Evolutionary conservation across 2,329 filamentous ascomycete genomes (phyloP), one percentile per base, ranked within the genome.

Genomic region (Scleromitrula shiraiana): DNA sequence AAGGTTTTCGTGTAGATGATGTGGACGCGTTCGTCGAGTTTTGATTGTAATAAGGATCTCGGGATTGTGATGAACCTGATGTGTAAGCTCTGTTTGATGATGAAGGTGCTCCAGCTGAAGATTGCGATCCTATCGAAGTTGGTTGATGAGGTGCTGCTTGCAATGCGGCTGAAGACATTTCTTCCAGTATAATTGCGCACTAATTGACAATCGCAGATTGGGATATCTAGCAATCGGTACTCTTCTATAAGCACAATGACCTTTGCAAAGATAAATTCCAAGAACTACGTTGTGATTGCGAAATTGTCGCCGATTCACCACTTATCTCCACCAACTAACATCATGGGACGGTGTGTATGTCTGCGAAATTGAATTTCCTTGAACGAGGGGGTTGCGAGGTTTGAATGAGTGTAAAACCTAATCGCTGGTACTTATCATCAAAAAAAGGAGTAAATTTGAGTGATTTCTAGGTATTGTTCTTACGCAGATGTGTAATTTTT

Each of bases 141-240:
- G 70, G 67, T 62, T 76, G 75, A 65, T 77, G 76, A 59, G 76
- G 70, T 62, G 73, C 68, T 55, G 76, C 69, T 67, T 83, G 80
- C 64, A 84, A 68, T 59, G 76, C 76, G 71, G 80, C 76, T 66
- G 76, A 80, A 68, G 75, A 78, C 78, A 78, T 80, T 67, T 71
- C 75, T 69, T 63, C 37, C 12, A 15, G 17, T 40, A 35, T 35
- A 17, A 17, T 48, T 54, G 54, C 53, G 55, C 54, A 48, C 46
- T 36, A n/a, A 39, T 46, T 46, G 44, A 41, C 37, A 46, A 49
- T 47, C 44, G 41, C 48, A 27, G 39, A 41, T 43, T 44, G 44
- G n/a, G 38, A 44, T 40, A 36, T 39, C 39, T 26, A 23, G 43
- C 35, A 38, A 38, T 7, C 23, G 44, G 44, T n/a, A 35, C 50